Evolutionary conservation across 768 basidiomycete species (phyloP), one percentile per base, ranked within the genome.

Genomic region (Tremella mesenterica): DNA sequence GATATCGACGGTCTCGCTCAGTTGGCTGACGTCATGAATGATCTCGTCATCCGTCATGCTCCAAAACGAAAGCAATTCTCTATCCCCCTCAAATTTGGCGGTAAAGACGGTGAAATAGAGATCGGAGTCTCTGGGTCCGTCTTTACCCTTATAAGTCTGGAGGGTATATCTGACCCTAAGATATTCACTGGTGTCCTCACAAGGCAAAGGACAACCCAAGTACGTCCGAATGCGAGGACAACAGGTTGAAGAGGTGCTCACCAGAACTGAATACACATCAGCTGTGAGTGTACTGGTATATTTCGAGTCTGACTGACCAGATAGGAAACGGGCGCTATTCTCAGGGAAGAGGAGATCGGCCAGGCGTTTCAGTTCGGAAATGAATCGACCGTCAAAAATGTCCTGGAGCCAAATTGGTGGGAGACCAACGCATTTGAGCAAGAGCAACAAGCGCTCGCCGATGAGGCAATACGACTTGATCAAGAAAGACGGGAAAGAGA

Each of bases 141-240:
- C 30, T 27, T n/a, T 8, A 14, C 0, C 13, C 2, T 14, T 13
- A 7, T 27, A 18, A 27, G 14, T 33, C 20, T 45, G 16, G 6
- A 18, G 30, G 36, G 3, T 46, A 44, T 16, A 26, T 16, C 31
- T 53, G 7, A 21, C 55, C 18, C 29, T 16, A 59, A 95, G 90
- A 44, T 99, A 93, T 71, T 84, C 87, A 8, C 74, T 93, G 39
- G 79, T 97, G 14, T 87, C 87, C 1, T 85, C 91, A 65, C 89
- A 92, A 74, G 86, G 80, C 71, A 92, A 85, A 72, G 86, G 87
- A 0, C 50, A 77, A 4, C 85, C 89, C 71, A 85, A 81, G 66
- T 87, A 89, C 65, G 91, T 95, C 56, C 80, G 82, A 30, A 65
- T 88, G 87, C 64, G 78, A 81, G 53, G 88, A 82, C 44, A 83